Evolutionary conservation across 2,329 filamentous ascomycete genomes (phyloP), one percentile per base, ranked within the genome.

Genomic region (Metarhizium anisopliae): DNA sequence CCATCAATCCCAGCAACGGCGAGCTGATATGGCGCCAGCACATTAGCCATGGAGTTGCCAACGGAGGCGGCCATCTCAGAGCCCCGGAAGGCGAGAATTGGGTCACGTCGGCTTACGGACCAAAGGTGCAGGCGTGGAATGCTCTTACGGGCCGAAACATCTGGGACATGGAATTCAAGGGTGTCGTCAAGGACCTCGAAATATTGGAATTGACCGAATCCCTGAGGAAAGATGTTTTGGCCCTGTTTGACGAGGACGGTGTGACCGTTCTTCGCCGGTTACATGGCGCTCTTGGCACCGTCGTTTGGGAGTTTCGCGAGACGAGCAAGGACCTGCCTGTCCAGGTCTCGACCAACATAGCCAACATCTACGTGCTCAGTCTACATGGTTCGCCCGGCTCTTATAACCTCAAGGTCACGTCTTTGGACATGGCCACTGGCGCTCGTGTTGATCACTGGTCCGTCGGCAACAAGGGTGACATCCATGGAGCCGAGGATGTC

Each of bases 1-100:
- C 93, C 1, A 80, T 97, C 50, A 95, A 96, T 64, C 94, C 94
- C 2, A 87, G 85, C 67, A 92, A 87, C 66, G 93, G 94, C 18
- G 79, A 82, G 2, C 68, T 96, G 16, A 81, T 96, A 2, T 99
- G 94, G 94, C 82, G 94, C 55, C 93, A 96, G 66, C 74, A 83
- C 54, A 70, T 95, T 50, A 73, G 79, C n/a, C 74, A 75, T 36
- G 76, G 77, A 51, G 62, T 72, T 38, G 77, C 76, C 49, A 69
- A 71, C 53, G 71, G 74, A 29, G 71, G 70, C 47, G 77, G 79
- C n/a, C 74, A 79, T 64, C 71, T 95, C 62, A 79, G 87, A 59
- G 84, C 87, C n/a, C 84, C 84, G n/a, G 85, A 91, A 61, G 87
- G 86, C 57, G 87, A 93, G 68, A 84, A 87, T 62, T 87, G 86